phyloP scores from a whole-genome alignment of 2,329 filamentous ascomycete genomes.

The Capronia coronata region DNA sequence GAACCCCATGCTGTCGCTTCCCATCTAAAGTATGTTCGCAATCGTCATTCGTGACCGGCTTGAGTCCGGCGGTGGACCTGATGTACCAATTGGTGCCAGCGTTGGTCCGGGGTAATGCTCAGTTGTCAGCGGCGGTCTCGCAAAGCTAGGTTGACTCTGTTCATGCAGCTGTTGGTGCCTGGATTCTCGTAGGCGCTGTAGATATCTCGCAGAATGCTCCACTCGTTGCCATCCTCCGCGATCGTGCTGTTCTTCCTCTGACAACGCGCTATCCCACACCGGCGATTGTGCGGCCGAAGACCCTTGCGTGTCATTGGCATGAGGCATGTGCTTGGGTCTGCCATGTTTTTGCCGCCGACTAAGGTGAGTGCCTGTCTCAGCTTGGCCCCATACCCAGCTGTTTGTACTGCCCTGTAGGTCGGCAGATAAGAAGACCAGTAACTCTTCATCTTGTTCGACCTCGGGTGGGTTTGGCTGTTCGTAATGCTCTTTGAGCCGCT shows the following conservation, averaged over 20 bases:
- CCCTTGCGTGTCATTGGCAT: slow-evolving; percentile 20
- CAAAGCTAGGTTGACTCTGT: slow-evolving; percentile 4
- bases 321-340: slow-evolving; percentile 14
- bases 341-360: slow-evolving; percentile 27
- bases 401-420: slow-evolving; percentile 71
- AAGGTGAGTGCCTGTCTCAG: slow-evolving; percentile 41
- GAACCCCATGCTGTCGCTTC: background rate
- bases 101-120: slow-evolving; percentile 28
- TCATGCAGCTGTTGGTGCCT: slow-evolving; percentile 13
- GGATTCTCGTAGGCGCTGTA: slow-evolving; percentile 40
- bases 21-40: slow-evolving; percentile 39
- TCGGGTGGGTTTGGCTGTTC: slow-evolving; percentile 38
- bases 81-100: slow-evolving; percentile 17
- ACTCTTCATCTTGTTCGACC: slow-evolving; percentile 69
- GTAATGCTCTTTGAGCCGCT: slow-evolving; percentile 54
- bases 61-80: slow-evolving; percentile 30
- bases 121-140: slow-evolving; percentile 22
- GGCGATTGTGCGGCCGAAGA: slow-evolving; percentile 18
- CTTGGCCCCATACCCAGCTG: slow-evolving; percentile 74
- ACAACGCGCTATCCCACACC: slow-evolving; percentile 35
- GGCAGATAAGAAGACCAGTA: slow-evolving; percentile 76
- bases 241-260: slow-evolving; percentile 53
- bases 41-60: slow-evolving; percentile 41
- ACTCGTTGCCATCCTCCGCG: slow-evolving; percentile 79
- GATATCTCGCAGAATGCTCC: slow-evolving; percentile 54